Conservation (phyloP, 352 stramenopile genomes). For the Phytophthora pseudosyringae region DNA sequence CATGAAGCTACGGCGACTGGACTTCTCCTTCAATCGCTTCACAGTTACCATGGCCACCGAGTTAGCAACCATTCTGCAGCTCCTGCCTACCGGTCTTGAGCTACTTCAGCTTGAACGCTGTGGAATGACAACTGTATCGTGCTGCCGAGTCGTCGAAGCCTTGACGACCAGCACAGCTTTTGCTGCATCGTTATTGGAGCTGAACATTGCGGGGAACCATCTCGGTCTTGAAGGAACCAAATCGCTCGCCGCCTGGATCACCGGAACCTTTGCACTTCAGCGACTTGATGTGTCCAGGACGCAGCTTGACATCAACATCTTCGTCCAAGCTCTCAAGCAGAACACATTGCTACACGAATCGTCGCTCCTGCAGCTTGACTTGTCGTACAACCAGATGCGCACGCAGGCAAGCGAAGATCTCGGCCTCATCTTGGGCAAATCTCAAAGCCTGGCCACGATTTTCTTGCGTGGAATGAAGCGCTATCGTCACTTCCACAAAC, state of each 20-base stretch:
- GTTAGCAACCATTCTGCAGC: conserved; percentile 56
- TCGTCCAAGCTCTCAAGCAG: conserved; percentile 62
- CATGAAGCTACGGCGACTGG: conserved; percentile 47
- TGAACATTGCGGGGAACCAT: conserved; percentile 72
- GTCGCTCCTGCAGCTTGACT: conserved; percentile 58
- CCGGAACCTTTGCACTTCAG: conserved; percentile 56
- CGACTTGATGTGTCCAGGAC: conserved; percentile 70
- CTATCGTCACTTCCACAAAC: conserved; percentile 33
- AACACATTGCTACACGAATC: conserved; percentile 76
- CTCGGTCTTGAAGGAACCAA: conserved; percentile 54
- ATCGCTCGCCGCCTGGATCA: conserved; percentile 61
- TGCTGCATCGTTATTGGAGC: conserved; percentile 49
- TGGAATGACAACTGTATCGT: conserved; percentile 38
- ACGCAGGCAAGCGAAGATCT: conserved; percentile 56
- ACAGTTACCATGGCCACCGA: conserved; percentile 53
- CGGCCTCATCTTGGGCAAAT: conserved; percentile 68
- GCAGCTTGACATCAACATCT: conserved; percentile 56
- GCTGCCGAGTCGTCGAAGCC: conserved; percentile 44
- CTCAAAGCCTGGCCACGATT: conserved; percentile 63
- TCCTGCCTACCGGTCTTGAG: conserved; percentile 55
- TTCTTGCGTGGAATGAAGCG: conserved; percentile 69
- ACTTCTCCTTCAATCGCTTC: conserved; percentile 78
- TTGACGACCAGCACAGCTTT: conserved; percentile 60
- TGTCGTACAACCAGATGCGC: conserved; percentile 77
- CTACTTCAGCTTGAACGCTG: conserved; percentile 70